phyloP scores from a whole-genome alignment of 176 grass and related monocot species.

The Triticum monococcum region DNA sequence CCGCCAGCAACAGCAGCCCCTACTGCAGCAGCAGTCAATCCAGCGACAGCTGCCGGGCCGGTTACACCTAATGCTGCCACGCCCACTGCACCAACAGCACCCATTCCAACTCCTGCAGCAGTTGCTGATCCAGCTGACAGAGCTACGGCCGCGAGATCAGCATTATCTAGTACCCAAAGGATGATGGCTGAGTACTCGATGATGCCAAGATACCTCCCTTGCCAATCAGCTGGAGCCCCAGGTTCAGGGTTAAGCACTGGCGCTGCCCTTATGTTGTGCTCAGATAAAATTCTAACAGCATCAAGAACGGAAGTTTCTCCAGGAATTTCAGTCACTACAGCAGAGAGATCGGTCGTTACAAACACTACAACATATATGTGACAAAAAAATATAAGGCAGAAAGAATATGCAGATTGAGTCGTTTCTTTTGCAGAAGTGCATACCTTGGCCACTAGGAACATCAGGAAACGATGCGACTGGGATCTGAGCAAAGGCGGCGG shows the following conservation, averaged over 20 bases:
- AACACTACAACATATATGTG: not conserved
- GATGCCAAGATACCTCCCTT: conserved; percentile 70
- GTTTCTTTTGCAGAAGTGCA: not conserved
- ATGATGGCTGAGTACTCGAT: conserved; percentile 82
- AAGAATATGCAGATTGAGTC: not conserved
- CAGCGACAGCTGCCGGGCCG: conserved; percentile 51
- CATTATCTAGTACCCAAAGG: conserved; percentile 83
- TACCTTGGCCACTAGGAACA: conserved; percentile 81
- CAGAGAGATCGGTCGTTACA: too few relatives aligned
- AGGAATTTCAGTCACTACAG: too few relatives aligned
- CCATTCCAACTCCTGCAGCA: conserved; percentile 48
- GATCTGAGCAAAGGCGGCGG: conserved; percentile 73
- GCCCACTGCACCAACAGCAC: conserved; percentile 51
- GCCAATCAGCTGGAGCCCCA: conserved; percentile 51
- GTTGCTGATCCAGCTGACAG: conserved; percentile 56
- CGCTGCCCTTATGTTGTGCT: conserved; percentile 39
- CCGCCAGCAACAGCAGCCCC: conserved; percentile 62
- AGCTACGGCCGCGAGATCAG: conserved; percentile 52
- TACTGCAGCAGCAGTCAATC: conserved; percentile 51
- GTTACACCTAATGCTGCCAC: conserved; percentile 44
- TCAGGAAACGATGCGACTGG: conserved; percentile 78
- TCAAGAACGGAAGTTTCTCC: too few relatives aligned
- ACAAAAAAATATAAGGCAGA: not conserved
- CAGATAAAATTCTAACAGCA: too few relatives aligned
- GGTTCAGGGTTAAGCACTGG: conserved; percentile 63